A percentile compares a stretch with the other conserved stretches of the same genome.
phyloP scores from a whole-genome alignment of 768 basidiomycete genomes.

The Hypholoma sublateritium region DNA sequence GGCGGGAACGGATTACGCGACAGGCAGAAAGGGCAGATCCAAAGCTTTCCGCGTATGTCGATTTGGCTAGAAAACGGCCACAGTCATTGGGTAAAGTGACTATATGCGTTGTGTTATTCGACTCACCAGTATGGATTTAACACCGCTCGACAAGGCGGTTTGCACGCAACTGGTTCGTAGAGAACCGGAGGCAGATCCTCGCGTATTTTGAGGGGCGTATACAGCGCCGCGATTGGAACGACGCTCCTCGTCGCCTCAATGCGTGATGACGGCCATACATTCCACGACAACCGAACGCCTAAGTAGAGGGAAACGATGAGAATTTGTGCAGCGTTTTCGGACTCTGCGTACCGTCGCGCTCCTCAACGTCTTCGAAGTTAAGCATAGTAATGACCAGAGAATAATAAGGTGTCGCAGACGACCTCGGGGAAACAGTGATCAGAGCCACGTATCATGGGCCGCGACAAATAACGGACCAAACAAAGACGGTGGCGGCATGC shows the following conservation, averaged over 20 bases:
- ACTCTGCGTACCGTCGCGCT: conserved; percentile 76
- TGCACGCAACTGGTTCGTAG: conserved; percentile 99
- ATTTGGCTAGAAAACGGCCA: conserved; percentile 71
- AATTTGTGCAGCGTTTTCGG: not conserved
- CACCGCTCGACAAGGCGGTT: conserved; percentile 95
- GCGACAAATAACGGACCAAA: conserved; percentile 23
- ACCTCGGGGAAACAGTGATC: conserved; percentile 27
- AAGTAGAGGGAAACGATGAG: too few species aligned
- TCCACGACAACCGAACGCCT: conserved; percentile 98
- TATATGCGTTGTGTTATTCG: conserved; percentile 1
- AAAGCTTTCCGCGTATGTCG: conserved; percentile 96
- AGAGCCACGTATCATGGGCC: conserved; percentile 32
- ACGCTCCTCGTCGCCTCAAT: conserved; percentile 98
- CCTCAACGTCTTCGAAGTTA: conserved; percentile 97
- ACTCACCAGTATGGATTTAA: conserved; percentile 95
- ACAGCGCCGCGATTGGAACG: conserved; percentile 97
- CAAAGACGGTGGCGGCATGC: conserved; percentile 15
- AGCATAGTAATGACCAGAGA: conserved; percentile 54
- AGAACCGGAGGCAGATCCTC: conserved; percentile 95
- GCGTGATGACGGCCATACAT: conserved; percentile 97
- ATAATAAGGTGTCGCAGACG: conserved; percentile 39
- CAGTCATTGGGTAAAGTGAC: not conserved
- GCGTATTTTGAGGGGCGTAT: conserved; percentile 91
- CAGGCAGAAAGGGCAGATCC: conserved; percentile 99
- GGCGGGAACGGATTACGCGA: conserved; percentile 96